These are phyloP conservation scores for Osmanthus fragrans DNA, from an alignment of 257 asterid species.

Conservation along the genomic window DNA sequence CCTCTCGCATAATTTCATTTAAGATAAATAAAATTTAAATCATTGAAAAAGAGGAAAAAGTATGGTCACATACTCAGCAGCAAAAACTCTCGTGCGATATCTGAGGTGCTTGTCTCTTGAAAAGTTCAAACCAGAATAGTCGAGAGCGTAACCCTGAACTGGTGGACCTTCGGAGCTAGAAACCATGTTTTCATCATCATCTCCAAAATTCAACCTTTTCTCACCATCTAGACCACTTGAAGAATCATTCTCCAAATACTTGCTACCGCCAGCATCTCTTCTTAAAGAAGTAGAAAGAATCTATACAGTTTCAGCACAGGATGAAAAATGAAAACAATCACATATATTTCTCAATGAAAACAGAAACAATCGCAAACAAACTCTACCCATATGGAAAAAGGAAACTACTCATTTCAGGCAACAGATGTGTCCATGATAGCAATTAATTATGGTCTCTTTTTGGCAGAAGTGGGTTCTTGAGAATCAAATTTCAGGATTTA, in stretches of 20 bases:
- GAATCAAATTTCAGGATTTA: background rate
- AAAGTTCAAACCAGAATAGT: slow-evolving; percentile 50
- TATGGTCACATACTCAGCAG: slow-evolving; percentile 81
- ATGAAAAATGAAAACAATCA: slow-evolving; percentile 3
- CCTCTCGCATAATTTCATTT: slow-evolving; percentile 5
- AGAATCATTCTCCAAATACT: slow-evolving; percentile 49
- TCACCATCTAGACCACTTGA: slow-evolving; percentile 67
- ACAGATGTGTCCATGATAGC: background rate
- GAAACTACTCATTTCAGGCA: background rate
- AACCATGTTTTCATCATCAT: slow-evolving; percentile 94
- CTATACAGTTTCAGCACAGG: slow-evolving; percentile 39
- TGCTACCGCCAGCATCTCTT: slow-evolving; percentile 45
- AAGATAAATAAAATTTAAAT: slow-evolving; percentile 5
- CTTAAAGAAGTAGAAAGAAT: slow-evolving; percentile 78
- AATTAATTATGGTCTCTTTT: background rate
- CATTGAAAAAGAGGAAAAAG: background rate
- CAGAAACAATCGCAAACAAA: slow-evolving; percentile 10
- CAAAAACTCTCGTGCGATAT: slow-evolving; percentile 95
- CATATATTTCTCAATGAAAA: slow-evolving; percentile 2
- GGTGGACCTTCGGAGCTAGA: slow-evolving; percentile 56
- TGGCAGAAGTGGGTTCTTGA: background rate
- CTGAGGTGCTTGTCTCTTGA: slow-evolving; percentile 90
- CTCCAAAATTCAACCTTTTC: slow-evolving; percentile 48
- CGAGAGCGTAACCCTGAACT: slow-evolving; percentile 37
- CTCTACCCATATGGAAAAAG: slow-evolving; percentile 6